phyloP scores from a whole-genome alignment of 176 grass and related monocot species.

The Triticum timopheevii region DNA sequence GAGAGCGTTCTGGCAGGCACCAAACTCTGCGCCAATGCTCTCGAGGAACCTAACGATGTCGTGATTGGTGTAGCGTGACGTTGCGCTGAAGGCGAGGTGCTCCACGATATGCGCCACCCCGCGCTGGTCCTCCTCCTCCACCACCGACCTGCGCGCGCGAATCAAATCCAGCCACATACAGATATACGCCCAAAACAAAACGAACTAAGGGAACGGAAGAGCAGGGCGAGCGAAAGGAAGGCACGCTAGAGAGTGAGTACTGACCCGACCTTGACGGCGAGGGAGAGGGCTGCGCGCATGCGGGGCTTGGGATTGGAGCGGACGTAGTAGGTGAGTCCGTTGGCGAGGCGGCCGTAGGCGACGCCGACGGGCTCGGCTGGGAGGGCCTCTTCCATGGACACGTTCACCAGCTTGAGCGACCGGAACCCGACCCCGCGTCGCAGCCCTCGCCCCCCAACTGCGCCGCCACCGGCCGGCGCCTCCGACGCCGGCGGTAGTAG shows the following conservation, averaged over 20 bases:
- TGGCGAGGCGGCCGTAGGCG: slow-evolving; percentile 75
- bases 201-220: too few relatives aligned
- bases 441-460: slow-evolving; percentile 16
- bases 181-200: not conserved
- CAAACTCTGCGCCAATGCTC: slow-evolving; percentile 98
- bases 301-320: slow-evolving; percentile 85
- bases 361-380: slow-evolving; percentile 70
- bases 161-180: not conserved
- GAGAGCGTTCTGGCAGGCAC: slow-evolving; percentile 95
- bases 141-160: slow-evolving; percentile 65
- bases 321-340: slow-evolving; percentile 95
- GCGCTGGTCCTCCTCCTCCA: slow-evolving; percentile 91
- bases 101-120: slow-evolving; percentile 97
- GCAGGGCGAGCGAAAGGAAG: not conserved
- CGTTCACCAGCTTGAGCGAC: slow-evolving; percentile 76
- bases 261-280: slow-evolving; percentile 99
- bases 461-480: slow-evolving; percentile 24
- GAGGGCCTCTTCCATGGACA: slow-evolving; percentile 76
- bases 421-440: slow-evolving; percentile 78
- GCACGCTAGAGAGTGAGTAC: slow-evolving; percentile 13
- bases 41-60: slow-evolving; percentile 98
- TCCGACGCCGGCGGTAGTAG: slow-evolving; percentile 64
- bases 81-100: slow-evolving; percentile 98
- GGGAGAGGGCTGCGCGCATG: slow-evolving; percentile 95
- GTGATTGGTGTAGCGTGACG: slow-evolving; percentile 88